Conservation (phyloP, 768 basidiomycete species). For the Fomitopsis serialis region DNA sequence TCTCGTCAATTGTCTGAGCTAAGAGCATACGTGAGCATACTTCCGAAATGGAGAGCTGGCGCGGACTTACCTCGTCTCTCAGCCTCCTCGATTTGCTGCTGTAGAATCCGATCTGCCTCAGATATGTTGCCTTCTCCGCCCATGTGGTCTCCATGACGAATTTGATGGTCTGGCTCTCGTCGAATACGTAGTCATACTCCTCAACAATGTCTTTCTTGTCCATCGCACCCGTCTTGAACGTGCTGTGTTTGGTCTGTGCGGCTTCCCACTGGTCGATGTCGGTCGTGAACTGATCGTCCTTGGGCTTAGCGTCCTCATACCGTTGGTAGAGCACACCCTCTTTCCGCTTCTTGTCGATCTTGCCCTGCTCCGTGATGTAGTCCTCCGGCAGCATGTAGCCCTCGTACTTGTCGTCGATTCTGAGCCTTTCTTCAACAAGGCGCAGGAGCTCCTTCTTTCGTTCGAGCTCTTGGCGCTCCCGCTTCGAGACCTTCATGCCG, state of each 20-base stretch:
- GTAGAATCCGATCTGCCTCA: conserved; percentile 78
- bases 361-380: conserved; percentile 97
- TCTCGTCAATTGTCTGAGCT: conserved; percentile 91
- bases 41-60: background rate
- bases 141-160: conserved; percentile 81
- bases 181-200: conserved; percentile 96
- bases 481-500: conserved; percentile 86
- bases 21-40: conserved; percentile 5
- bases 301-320: conserved; percentile 89
- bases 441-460: conserved; percentile 88
- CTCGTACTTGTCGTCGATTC: conserved; percentile 93
- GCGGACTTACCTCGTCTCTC: conserved; percentile 71
- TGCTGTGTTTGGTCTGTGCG: conserved; percentile 82
- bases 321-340: conserved; percentile 88
- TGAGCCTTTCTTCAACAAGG: conserved; percentile 89
- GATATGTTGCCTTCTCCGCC: conserved; percentile 67
- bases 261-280: conserved; percentile 99
- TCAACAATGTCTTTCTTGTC: conserved; percentile 81
- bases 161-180: conserved; percentile 94
- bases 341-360: conserved; percentile 96
- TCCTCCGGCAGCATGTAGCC: conserved; percentile 97
- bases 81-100: conserved; percentile 86
- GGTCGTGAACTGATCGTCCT: conserved; percentile 92
- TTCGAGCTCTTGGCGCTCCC: conserved; percentile 77
- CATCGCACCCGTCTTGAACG: conserved; percentile 87